Evolutionary conservation across 345 rosid species (phyloP).

Genomic region (Euphorbia tirucalli): DNA sequence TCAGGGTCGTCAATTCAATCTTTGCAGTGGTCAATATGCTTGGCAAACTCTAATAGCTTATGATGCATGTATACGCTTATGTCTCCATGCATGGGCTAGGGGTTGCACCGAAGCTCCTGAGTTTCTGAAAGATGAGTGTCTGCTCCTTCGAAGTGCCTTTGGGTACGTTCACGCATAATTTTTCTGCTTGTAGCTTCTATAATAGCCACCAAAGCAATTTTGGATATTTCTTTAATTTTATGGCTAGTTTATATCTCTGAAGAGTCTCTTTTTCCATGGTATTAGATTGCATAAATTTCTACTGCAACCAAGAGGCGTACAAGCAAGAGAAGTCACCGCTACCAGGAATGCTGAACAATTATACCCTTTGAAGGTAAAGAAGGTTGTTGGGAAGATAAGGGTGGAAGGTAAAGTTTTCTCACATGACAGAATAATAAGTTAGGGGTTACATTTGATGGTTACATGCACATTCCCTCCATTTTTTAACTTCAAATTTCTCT

Average conservation of each 20-base stretch:
- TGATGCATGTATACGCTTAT: slow-evolving; percentile 92
- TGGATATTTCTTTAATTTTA: not conserved
- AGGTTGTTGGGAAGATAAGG: slow-evolving; percentile 68
- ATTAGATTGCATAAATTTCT: slow-evolving; percentile 74
- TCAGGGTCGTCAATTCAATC: slow-evolving; percentile 4
- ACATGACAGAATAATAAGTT: not conserved
- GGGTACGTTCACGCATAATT: slow-evolving; percentile 52
- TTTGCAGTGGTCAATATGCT: slow-evolving; percentile 73
- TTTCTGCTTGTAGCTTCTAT: slow-evolving; percentile 8
- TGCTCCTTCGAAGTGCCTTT: slow-evolving; percentile 83
- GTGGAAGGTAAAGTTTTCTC: slow-evolving; percentile 66
- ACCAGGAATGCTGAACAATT: slow-evolving; percentile 44
- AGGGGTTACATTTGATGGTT: not conserved
- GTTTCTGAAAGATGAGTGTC: slow-evolving; percentile 86
- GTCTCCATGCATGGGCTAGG: slow-evolving; percentile 78
- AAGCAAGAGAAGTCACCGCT: slow-evolving; percentile 42
- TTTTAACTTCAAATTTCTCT: slow-evolving; percentile 3
- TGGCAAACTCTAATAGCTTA: slow-evolving; percentile 93
- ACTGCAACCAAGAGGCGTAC: slow-evolving; percentile 75
- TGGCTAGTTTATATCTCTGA: slow-evolving; percentile 14
- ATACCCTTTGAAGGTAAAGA: slow-evolving; percentile 50
- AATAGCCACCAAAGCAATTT: not conserved
- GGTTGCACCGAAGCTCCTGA: slow-evolving; percentile 92
- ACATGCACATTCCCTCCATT: not conserved
- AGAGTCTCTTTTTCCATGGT: slow-evolving; percentile 5